These are phyloP conservation scores for Hygrophila difformis DNA, from an alignment of 257 asterid genomes.

Conservation along the genomic window DNA sequence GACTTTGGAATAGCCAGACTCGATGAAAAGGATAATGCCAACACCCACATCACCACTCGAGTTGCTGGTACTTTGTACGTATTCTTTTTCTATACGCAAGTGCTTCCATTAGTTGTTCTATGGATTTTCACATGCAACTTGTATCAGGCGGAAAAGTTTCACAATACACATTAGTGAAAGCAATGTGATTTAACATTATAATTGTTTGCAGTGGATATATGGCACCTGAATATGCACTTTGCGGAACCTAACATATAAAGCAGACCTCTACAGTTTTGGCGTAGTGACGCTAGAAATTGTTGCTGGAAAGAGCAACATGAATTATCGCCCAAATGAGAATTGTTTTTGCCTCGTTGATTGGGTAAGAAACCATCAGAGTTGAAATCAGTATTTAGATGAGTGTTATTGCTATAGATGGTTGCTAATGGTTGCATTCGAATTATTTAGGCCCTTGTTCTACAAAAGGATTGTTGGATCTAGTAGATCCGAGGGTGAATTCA, in stretches of 20 bases:
- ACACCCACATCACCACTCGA: slow-evolving; percentile 53
- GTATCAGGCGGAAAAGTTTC: too few species aligned
- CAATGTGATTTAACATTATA: too few species aligned
- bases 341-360: slow-evolving; percentile 4
- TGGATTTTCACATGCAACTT: too few species aligned
- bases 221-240: slow-evolving; percentile 9
- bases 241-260: slow-evolving; percentile 6
- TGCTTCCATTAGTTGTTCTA: too few species aligned
- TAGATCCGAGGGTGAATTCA: slow-evolving; percentile 34
- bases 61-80: slow-evolving; percentile 37
- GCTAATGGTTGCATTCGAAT: not conserved
- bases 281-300: slow-evolving; percentile 2
- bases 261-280: slow-evolving; percentile 9
- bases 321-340: not conserved
- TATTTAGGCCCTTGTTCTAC: not conserved
- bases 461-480: slow-evolving; percentile 24
- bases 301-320: slow-evolving; percentile 3
- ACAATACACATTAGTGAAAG: too few species aligned
- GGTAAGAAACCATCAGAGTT: not conserved
- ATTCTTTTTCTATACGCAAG: too few species aligned
- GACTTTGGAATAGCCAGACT: slow-evolving; percentile 9
- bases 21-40: slow-evolving; percentile 12
- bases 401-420: not conserved
- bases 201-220: slow-evolving; percentile 4
- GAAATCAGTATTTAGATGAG: too few species aligned